These are phyloP conservation scores for Aureobasidium sp. DNA, from an alignment of 2,329 filamentous ascomycete genomes.

Conservation along the genomic window DNA sequence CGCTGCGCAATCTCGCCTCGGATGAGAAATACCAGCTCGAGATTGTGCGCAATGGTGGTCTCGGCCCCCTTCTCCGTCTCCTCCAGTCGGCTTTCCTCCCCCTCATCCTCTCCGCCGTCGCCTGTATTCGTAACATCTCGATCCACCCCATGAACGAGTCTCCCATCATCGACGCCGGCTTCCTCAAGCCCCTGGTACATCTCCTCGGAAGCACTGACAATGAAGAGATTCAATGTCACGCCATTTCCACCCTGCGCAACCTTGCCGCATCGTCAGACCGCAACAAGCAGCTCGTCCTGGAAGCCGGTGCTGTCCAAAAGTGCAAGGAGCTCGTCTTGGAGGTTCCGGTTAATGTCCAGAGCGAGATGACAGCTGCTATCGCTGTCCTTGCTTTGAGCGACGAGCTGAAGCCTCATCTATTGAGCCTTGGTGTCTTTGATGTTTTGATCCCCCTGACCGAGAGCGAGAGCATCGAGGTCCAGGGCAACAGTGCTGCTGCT, in stretches of 20 bases:
- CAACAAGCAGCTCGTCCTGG: constrained; percentile 95
- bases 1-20: constrained; percentile 87
- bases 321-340: constrained; percentile 95
- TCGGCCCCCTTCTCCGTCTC: constrained; percentile 76
- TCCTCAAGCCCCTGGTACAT: constrained; percentile 87
- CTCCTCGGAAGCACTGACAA: constrained; percentile 92
- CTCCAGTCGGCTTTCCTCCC: constrained; percentile 93
- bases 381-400: constrained; percentile 92
- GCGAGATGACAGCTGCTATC: constrained; percentile 99
- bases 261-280: constrained; percentile 92
- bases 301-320: constrained; percentile 94
- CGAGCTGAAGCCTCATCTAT: constrained; percentile 82
- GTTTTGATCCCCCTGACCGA: constrained; percentile 92
- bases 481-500: constrained; percentile 94
- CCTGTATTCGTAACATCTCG: constrained; percentile 97
- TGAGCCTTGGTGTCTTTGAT: constrained; percentile 91
- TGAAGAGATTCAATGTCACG: constrained; percentile 97
- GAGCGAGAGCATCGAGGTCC: constrained; percentile 92
- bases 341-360: constrained; percentile 89
- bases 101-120: constrained; percentile 90
- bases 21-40: constrained; percentile 99
- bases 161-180: constrained; percentile 95
- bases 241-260: constrained; percentile 92
- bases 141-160: constrained; percentile 97
- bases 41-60: constrained; percentile 81